Conservation (phyloP, 805 yeast species). For the Candida sithepensis region DNA sequence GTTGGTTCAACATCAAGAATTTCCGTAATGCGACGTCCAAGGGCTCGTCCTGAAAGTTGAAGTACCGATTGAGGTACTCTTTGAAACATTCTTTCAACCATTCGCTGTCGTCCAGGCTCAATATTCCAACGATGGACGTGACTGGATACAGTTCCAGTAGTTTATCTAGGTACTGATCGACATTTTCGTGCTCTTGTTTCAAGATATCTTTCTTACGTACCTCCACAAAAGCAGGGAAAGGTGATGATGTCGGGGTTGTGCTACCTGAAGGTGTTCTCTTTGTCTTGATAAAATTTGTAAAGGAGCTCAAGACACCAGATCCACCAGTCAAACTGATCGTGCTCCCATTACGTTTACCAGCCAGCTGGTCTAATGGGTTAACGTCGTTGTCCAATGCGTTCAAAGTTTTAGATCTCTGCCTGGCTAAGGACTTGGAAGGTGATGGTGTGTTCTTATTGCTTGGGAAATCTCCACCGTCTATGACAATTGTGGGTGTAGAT, state of each 20-base stretch:
- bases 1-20: constrained; percentile 51
- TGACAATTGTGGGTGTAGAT: neutral
- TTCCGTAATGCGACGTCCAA: constrained; percentile 63
- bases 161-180: constrained; percentile 30
- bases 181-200: constrained; percentile 24
- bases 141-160: constrained; percentile 27
- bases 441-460: neutral
- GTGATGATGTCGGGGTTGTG: constrained; percentile 4
- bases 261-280: constrained; percentile 12
- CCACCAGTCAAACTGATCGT: constrained; percentile 3
- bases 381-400: constrained; percentile 27
- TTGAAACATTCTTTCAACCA: constrained; percentile 22
- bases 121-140: constrained; percentile 23
- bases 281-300: constrained; percentile 28
- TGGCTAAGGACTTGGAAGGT: constrained; percentile 7
- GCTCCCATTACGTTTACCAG: neutral
- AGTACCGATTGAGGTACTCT: constrained; percentile 32
- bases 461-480: neutral
- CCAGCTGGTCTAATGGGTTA: constrained; percentile 6
- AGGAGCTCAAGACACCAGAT: constrained; percentile 27
- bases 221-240: constrained; percentile 7
- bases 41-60: constrained; percentile 53
- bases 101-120: constrained; percentile 30
- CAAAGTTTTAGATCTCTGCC: constrained; percentile 33
- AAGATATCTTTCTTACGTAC: constrained; percentile 6